A percentile compares a stretch with the other conserved stretches of the same genome.
These are phyloP conservation scores for Scortechinia acanthostroma DNA, from an alignment of 2,329 filamentous ascomycete species.

Conservation along the genomic window DNA sequence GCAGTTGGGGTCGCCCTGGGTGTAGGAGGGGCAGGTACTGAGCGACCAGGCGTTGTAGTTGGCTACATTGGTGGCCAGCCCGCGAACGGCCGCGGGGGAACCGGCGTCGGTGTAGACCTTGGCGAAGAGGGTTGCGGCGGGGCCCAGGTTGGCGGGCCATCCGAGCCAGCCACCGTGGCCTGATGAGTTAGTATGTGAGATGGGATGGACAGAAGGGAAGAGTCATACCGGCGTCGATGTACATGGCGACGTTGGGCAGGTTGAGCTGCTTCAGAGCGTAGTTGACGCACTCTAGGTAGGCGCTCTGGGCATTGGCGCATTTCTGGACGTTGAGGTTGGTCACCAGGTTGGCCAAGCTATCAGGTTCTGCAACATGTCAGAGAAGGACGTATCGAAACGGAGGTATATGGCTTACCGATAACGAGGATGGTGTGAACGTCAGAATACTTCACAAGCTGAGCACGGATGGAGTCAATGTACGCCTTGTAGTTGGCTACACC, in stretches of 20 bases:
- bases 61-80: constrained; percentile 48
- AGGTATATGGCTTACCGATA: constrained; percentile 23
- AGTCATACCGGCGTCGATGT: constrained; percentile 49
- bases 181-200: too few species aligned
- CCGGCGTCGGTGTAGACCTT: constrained; percentile 39
- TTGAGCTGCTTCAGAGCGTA: constrained; percentile 43
- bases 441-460: constrained; percentile 29
- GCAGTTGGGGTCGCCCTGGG: constrained; percentile 29
- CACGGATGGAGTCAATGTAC: constrained; percentile 41
- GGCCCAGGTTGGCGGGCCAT: constrained; percentile 42
- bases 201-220: too few species aligned
- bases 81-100: constrained; percentile 38
- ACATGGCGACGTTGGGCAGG: constrained; percentile 48
- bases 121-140: constrained; percentile 36
- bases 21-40: constrained; percentile 15
- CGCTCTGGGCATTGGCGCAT: constrained; percentile 35
- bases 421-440: constrained; percentile 33
- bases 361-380: constrained; percentile 35
- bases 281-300: constrained; percentile 38
- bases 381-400: constrained; percentile 9
- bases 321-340: constrained; percentile 43
- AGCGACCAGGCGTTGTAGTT: constrained; percentile 38
- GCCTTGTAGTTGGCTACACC: constrained; percentile 43
- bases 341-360: constrained; percentile 50
- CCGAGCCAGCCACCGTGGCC: constrained; percentile 52